phyloP scores from a whole-genome alignment of 129 eudicot species.

The Saussurea involucrata region DNA sequence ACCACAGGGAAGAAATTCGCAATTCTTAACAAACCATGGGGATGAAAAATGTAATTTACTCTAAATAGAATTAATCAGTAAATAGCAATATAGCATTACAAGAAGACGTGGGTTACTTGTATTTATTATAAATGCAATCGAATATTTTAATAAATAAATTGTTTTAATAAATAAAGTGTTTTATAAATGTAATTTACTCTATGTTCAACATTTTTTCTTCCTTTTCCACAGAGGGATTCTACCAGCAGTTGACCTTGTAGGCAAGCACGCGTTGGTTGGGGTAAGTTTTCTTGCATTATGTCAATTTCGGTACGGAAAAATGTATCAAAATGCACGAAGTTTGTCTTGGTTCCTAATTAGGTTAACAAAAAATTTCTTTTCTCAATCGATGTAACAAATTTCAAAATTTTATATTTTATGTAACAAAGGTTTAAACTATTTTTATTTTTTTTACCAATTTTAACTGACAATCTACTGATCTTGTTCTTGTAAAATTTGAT shows the following conservation, averaged over 20 bases:
- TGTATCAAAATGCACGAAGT: not conserved
- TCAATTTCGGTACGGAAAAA: not conserved
- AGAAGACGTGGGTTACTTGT: not conserved
- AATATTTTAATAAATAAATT: not conserved
- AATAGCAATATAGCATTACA: not conserved
- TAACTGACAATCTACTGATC: not conserved
- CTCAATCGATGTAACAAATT: not conserved
- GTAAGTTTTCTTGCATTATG: slow-evolving; percentile 41
- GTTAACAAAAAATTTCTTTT: too few relatives aligned
- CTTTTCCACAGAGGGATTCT: slow-evolving; percentile 72
- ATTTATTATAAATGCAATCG: not conserved
- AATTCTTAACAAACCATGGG: too few relatives aligned
- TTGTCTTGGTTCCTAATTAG: not conserved
- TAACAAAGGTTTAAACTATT: not conserved
- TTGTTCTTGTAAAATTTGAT: not conserved
- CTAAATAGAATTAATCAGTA: not conserved
- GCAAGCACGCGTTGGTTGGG: slow-evolving; percentile 78
- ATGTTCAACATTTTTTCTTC: not conserved
- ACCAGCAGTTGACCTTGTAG: slow-evolving; percentile 84
- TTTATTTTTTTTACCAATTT: not conserved
- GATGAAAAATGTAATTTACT: too few relatives aligned
- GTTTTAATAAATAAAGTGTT: too few relatives aligned
- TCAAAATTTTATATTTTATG: not conserved
- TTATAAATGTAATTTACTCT: too few relatives aligned
- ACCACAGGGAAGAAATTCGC: too few relatives aligned